Evolutionary conservation across 2,329 filamentous ascomycete species (phyloP), one percentile per base, ranked within the genome.

Genomic region (Penicillium corylophilum): DNA sequence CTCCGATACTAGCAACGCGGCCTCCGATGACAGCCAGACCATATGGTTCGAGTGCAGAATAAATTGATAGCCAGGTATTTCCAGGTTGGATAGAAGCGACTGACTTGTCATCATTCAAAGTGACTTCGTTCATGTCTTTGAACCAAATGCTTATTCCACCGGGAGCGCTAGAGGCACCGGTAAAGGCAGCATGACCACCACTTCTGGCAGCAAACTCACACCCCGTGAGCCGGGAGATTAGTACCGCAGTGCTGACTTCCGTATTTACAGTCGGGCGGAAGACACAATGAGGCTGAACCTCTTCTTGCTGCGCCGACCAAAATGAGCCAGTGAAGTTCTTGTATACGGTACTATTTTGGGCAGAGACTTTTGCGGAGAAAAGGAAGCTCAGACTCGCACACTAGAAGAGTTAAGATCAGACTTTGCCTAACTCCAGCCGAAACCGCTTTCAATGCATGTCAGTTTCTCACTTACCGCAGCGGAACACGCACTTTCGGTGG

Each of bases 131-230:
- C 50, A 74, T 55, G 10, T 61, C 56, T 7, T 56, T 57, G 36
- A 74, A 60, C 51, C 64, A 64, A 39, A 74, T 68, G 10, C 63
- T 69, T 38, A 74, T 62, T 6, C 71, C 72, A 35, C 61, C 74
- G 13, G 75, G 64, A 42, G 79, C 77, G 56, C 76, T 84, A 2
- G 81, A 75, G 35, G 77, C 78, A 54, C 77, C 77, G 16, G 78
- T 72, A 60, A 82, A 82, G 4, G 80, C 77, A 50, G 79, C 80
- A 65, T 85, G 82, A 1, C 82, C 82, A 24, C 82, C 82, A 7
- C 78, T 79, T 57, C 81, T 80, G 57, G 82, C 67, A 6, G 82
- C 81, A 56, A 85, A 85, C 0, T 66, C 64, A 26, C 72, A 74
- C 5, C 56, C 50, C 3, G 64, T 67, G 2, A 66, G 44, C 4